Evolutionary conservation across 1,139 yeast species (phyloP).

Genomic region (Suhomyces bokatorum): DNA sequence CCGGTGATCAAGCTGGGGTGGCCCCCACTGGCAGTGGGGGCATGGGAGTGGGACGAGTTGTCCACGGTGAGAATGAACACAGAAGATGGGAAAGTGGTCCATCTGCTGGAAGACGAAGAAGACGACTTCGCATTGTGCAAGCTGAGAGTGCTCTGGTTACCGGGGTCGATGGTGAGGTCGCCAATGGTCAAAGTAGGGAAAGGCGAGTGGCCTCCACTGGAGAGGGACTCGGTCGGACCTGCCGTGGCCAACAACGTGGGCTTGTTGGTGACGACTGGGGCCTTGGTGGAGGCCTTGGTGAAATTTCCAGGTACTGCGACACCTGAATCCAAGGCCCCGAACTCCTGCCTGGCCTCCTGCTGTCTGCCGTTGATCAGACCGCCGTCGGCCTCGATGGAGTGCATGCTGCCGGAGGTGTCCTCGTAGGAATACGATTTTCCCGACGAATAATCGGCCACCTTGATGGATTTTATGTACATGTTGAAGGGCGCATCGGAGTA

Average conservation of each 20-base stretch:
- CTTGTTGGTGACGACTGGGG: conserved; percentile 2
- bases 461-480: conserved; percentile 61
- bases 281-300: background rate
- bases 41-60: conserved; percentile 6
- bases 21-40: conserved; percentile 1
- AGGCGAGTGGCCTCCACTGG: conserved; percentile 17
- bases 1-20: background rate
- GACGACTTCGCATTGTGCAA: background rate
- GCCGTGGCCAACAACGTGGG: conserved; percentile 16
- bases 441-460: conserved; percentile 76
- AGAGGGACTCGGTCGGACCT: conserved; percentile 13
- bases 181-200: conserved; percentile 9
- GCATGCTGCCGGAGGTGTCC: conserved; percentile 66
- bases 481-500: conserved; percentile 65
- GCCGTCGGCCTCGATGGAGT: conserved; percentile 61
- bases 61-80: conserved; percentile 13
- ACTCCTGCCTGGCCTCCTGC: conserved; percentile 50
- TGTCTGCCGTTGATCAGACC: conserved; percentile 68
- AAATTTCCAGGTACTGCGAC: conserved; percentile 10
- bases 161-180: conserved; percentile 5
- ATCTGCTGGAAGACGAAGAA: conserved; percentile 2
- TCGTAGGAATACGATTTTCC: conserved; percentile 68
- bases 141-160: conserved; percentile 6
- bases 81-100: background rate
- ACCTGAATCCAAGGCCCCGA: conserved; percentile 36